A percentile compares a stretch with the other conserved stretches of the same genome.
phyloP scores from a whole-genome alignment of 371 early-diverging fungal genomes.

The Mortierella sp. region DNA sequence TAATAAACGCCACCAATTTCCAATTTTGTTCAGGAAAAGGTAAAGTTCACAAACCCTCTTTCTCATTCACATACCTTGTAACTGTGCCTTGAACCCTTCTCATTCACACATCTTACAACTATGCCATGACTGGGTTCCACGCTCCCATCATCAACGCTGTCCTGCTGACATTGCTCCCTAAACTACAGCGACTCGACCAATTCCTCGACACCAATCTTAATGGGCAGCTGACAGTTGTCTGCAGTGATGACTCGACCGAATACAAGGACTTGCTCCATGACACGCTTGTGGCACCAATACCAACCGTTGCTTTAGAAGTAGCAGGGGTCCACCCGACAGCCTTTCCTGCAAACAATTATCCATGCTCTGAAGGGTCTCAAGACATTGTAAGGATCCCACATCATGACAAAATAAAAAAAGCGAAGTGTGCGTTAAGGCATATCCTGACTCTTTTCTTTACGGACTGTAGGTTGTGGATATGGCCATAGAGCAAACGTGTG shows the following conservation, averaged over 20 bases:
- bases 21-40: not conserved
- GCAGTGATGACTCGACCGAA: conserved; percentile 20
- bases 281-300: conserved; percentile 30
- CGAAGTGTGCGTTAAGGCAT: not conserved
- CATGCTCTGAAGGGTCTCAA: not conserved
- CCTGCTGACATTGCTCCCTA: conserved; percentile 31
- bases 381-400: not conserved
- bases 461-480: conserved; percentile 25
- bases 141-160: conserved; percentile 37
- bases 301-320: not conserved
- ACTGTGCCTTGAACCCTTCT: conserved; percentile 7
- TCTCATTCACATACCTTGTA: not conserved
- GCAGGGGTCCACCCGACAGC: not conserved
- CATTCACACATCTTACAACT: not conserved
- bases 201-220: conserved; percentile 21
- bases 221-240: not conserved
- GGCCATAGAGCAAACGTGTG: conserved; percentile 31
- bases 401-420: not conserved
- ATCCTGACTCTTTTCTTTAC: not conserved
- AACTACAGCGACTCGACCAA: conserved; percentile 22
- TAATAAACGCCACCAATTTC: not conserved
- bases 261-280: conserved; percentile 27
- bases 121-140: conserved; percentile 4
- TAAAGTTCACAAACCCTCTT: not conserved
- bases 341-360: conserved; percentile 5